These are phyloP conservation scores for Lentinula aciculospora DNA, from an alignment of 768 basidiomycete species.

Conservation along the genomic window DNA sequence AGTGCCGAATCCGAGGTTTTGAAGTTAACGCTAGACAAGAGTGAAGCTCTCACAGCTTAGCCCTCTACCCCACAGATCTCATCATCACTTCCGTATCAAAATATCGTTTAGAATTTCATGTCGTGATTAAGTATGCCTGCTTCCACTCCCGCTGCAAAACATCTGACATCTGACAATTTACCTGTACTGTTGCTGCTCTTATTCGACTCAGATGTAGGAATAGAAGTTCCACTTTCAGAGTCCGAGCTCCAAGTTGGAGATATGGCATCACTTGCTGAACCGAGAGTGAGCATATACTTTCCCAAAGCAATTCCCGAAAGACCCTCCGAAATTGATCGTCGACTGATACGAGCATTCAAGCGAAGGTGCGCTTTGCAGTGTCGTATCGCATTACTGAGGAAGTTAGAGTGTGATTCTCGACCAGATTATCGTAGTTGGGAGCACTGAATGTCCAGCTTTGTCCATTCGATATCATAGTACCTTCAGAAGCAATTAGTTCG, in stretches of 20 bases:
- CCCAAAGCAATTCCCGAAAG: not conserved
- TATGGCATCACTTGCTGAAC: not conserved
- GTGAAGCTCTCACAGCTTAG: too few species aligned
- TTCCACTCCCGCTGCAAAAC: too few species aligned
- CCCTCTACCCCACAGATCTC: too few species aligned
- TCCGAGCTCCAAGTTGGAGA: not conserved
- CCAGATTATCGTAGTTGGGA: not conserved
- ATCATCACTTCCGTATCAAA: too few species aligned
- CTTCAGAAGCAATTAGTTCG: not conserved
- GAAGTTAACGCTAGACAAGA: too few species aligned
- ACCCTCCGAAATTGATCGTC: not conserved
- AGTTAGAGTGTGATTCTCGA: not conserved
- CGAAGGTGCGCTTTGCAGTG: not conserved
- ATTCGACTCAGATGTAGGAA: too few species aligned
- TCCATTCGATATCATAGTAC: not conserved
- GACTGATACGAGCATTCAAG: not conserved
- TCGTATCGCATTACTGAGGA: not conserved
- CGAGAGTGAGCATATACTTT: not conserved
- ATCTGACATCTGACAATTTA: too few species aligned
- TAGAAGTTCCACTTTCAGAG: not conserved
- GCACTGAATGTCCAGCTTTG: not conserved
- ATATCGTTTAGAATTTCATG: too few species aligned
- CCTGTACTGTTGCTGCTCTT: too few species aligned
- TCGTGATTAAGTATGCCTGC: too few species aligned
- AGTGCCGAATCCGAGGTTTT: too few species aligned